These are phyloP conservation scores for Blastomyces silverae DNA, from an alignment of 2,329 filamentous ascomycete genomes.

Conservation along the genomic window DNA sequence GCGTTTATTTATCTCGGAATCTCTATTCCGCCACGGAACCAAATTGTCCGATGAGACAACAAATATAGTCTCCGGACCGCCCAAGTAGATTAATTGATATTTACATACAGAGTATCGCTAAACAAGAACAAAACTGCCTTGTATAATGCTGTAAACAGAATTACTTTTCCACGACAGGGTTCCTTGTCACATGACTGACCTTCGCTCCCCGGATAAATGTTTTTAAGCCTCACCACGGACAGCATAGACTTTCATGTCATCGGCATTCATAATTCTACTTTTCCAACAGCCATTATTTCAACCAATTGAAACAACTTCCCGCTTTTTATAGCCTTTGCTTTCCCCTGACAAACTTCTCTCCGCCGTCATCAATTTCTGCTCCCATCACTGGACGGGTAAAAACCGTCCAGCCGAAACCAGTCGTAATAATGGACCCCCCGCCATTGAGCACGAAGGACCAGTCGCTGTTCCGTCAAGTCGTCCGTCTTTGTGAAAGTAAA, in stretches of 20 bases:
- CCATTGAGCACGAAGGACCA: conserved; percentile 70
- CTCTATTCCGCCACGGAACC: no score
- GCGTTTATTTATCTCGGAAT: no score
- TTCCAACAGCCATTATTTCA: not conserved
- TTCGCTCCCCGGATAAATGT: not conserved
- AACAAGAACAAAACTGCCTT: no score
- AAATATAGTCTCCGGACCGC: not conserved
- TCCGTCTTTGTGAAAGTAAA: conserved; percentile 95
- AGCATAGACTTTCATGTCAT: not conserved
- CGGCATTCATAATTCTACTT: not conserved
- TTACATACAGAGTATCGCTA: no score
- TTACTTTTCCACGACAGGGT: not conserved
- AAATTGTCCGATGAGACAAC: no score
- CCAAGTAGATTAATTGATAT: not conserved
- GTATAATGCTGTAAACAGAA: not conserved
- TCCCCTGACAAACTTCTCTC: not conserved
- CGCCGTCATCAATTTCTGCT: not conserved
- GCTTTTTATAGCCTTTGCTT: not conserved
- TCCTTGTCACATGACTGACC: not conserved
- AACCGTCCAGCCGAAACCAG: not conserved
- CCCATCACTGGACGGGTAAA: not conserved
- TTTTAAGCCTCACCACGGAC: not conserved
- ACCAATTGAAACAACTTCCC: not conserved
- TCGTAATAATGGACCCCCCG: conserved; percentile 31
- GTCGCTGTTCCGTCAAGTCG: conserved; percentile 87